Conservation (phyloP, 768 basidiomycete genomes). For the Kwoniella mangroviensis region DNA sequence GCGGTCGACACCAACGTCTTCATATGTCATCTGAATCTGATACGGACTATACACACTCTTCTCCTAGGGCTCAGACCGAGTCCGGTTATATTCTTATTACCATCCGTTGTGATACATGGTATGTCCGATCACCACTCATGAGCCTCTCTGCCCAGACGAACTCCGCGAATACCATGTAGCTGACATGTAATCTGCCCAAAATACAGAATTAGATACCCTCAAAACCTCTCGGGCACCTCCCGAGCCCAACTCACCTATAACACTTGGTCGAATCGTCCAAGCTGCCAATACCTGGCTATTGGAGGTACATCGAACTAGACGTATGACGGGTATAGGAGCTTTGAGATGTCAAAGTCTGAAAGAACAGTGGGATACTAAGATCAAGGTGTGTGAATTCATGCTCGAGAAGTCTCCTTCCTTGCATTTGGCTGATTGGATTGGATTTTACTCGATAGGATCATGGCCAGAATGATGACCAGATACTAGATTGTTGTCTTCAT, state of each 20-base stretch:
- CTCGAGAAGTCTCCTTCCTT: neutral
- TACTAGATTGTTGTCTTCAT: constrained; percentile 48
- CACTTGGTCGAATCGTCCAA: constrained; percentile 24
- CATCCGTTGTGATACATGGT: constrained; percentile 45
- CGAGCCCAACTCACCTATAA: constrained; percentile 7
- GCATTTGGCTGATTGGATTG: too few relatives aligned
- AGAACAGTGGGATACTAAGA: constrained; percentile 24
- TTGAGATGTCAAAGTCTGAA: constrained; percentile 41
- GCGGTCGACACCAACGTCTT: constrained; percentile 49
- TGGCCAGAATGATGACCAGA: constrained; percentile 42
- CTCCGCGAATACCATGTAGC: too few relatives aligned
- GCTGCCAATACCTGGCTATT: constrained; percentile 31
- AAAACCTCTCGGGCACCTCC: constrained; percentile 8
- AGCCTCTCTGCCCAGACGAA: too few relatives aligned
- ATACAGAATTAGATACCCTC: constrained; percentile 28
- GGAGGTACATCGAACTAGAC: constrained; percentile 12
- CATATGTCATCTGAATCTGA: constrained; percentile 32
- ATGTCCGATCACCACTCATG: constrained; percentile 5
- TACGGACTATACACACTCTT: constrained; percentile 20
- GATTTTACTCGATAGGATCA: neutral
- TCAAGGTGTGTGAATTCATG: neutral
- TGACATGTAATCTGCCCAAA: too few relatives aligned
- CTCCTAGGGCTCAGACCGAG: constrained; percentile 11
- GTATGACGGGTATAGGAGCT: constrained; percentile 23
- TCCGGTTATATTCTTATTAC: constrained; percentile 32